Evolutionary conservation across 768 basidiomycete genomes (phyloP).

Genomic region (Pleurotus sapidus): DNA sequence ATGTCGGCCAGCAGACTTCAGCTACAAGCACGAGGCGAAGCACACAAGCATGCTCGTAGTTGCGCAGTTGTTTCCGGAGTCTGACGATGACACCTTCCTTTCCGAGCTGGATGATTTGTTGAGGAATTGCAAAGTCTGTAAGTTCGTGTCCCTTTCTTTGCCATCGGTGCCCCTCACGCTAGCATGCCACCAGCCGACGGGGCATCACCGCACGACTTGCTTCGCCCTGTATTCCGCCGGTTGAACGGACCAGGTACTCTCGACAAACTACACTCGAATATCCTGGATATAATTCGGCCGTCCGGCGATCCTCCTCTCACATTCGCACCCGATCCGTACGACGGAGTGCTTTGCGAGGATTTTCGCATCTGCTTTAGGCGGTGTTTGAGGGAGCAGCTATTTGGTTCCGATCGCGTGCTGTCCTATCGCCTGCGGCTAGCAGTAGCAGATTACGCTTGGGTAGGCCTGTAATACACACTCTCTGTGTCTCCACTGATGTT

Average conservation of each 20-base stretch:
- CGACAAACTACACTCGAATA: constrained; percentile 31
- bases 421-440: constrained; percentile 56
- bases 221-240: constrained; percentile 50
- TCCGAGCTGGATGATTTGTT: constrained; percentile 29
- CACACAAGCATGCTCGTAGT: constrained; percentile 53
- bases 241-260: constrained; percentile 35
- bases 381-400: constrained; percentile 55
- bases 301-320: constrained; percentile 10
- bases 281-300: constrained; percentile 44
- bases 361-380: constrained; percentile 43
- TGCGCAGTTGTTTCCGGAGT: constrained; percentile 52
- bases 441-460: constrained; percentile 49
- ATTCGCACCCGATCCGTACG: constrained; percentile 17
- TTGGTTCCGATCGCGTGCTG: constrained; percentile 55
- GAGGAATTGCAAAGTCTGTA: constrained; percentile 28
- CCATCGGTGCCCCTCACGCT: constrained; percentile 10
- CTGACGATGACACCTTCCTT: constrained; percentile 30
- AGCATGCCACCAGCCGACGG: constrained; percentile 28
- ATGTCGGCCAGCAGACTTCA: constrained; percentile 67
- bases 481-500: no score
- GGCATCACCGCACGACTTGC: constrained; percentile 44
- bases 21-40: constrained; percentile 77
- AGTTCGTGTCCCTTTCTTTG: constrained; percentile 5
- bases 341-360: constrained; percentile 28
- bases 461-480: constrained; percentile 17